Base-by-base conservation (phyloP, 1,139 yeast genomes). In the Blastobotrys elegans region DNA sequence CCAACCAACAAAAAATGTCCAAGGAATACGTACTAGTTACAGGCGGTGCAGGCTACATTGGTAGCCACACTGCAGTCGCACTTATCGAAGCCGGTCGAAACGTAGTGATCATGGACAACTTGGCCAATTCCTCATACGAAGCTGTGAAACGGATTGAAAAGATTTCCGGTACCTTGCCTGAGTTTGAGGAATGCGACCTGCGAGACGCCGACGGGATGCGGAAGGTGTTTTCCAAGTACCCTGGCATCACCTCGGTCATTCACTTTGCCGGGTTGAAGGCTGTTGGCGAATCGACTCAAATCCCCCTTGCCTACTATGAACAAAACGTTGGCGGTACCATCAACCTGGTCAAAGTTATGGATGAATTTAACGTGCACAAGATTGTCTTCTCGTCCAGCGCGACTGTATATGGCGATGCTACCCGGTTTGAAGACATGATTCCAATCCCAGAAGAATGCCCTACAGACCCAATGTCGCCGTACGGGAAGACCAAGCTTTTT, bases 261-360 rank as follows among this genome's bases (percentile, higher is more conserved):
- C 95, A 85, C 63, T 84, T 85, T 68, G 95, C 94, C n/a, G 92
- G 90, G 21, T 75, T 85, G 61, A 85, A 85, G 65, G 92, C 94
- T 2, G 95, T 85, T 32, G 92, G 89, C 33, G 94, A 85, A 65
- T 80, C 88, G n/a, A 75, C 85, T 30, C 62, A 76, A 58, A 76
- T 80, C 48, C 95, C 95, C n/a, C 72, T 84, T 50, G 72, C 66
- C 40, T 85, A 85, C 67, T 84, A 82, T 63, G 80, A 79, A 48
- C 82, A 82, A 62, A 85, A 85, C 59, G 79, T 85, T 33, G 64
- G 69, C 27, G 92, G 94, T 29, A 79, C 92, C 24, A 65, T 83
- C 53, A 75, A 70, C 49, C 70, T 86, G 53, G 64, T 85, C 54
- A 71, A 74, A 52, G 78, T 75, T 13, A 76, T 82, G 78, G 65